phyloP scores from a whole-genome alignment of 169 alveolate species.

The Cryptosporidium baileyi region DNA sequence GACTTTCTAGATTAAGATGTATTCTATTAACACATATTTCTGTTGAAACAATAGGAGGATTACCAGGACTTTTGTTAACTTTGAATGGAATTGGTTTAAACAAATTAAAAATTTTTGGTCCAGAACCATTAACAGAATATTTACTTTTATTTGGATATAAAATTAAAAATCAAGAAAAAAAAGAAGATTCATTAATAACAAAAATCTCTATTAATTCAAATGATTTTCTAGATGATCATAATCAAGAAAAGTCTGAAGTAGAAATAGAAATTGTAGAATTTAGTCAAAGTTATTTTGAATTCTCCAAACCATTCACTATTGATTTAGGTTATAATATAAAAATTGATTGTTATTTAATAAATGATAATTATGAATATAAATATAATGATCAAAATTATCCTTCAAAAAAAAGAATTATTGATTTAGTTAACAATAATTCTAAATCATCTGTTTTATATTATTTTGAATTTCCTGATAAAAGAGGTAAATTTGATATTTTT shows the following conservation, averaged over 20 bases:
- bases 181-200: neutral
- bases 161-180: neutral
- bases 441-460: conserved; percentile 62
- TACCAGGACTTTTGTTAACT: conserved; percentile 82
- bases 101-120: conserved; percentile 79
- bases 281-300: neutral
- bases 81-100: conserved; percentile 77
- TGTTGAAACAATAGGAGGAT: conserved; percentile 79
- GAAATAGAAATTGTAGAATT: conserved; percentile 39
- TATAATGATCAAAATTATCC: neutral
- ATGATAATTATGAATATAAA: neutral
- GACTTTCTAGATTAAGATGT: conserved; percentile 73
- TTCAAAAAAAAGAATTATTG: neutral
- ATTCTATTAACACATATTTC: conserved; percentile 78
- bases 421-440: neutral
- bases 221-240: neutral
- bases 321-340: neutral
- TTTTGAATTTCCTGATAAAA: conserved; percentile 75
- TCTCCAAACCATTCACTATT: neutral
- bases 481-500: conserved; percentile 77
- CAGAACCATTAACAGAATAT: conserved; percentile 68
- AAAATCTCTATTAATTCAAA: conserved; percentile 15
- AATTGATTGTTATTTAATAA: neutral
- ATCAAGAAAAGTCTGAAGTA: neutral
- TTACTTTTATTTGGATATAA: conserved; percentile 33